Evolutionary conservation across 164 flowering plant species (phyloP).

Genomic region (Nymphaea colorata): DNA sequence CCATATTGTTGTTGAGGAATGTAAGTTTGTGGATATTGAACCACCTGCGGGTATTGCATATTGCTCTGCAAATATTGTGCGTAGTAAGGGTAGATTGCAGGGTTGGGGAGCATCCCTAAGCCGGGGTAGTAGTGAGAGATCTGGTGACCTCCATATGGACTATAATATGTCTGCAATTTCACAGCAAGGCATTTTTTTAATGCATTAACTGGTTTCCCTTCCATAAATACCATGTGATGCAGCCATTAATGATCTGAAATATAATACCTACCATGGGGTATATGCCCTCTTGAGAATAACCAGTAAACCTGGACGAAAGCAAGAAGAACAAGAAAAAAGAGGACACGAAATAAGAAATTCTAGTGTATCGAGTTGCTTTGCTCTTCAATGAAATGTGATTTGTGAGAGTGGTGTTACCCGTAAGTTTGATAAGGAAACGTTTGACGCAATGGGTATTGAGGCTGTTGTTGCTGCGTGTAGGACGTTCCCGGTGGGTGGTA

Average conservation of each 20-base stretch:
- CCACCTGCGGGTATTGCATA: conserved; percentile 1
- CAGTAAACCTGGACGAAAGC: conserved; percentile 30
- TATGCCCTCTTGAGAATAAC: conserved; percentile 46
- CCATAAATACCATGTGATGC: neutral
- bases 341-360: neutral
- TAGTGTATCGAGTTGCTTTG: no score
- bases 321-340: conserved; percentile 1
- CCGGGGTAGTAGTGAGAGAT: conserved; percentile 35
- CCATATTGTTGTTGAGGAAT: neutral
- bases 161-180: conserved; percentile 36
- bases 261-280: conserved; percentile 45
- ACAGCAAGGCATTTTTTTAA: no score
- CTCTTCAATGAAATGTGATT: neutral
- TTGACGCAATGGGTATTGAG: neutral
- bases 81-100: conserved; percentile 32
- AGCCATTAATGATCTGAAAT: neutral
- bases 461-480: neutral
- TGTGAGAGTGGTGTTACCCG: neutral
- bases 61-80: conserved; percentile 38
- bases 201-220: neutral
- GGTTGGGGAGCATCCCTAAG: conserved; percentile 26
- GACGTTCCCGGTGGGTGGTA: neutral
- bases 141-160: conserved; percentile 47
- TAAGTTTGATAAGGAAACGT: conserved; percentile 2
- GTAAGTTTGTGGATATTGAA: conserved; percentile 38